Conservation (phyloP, 495 filamentous ascomycete species). For the Corynascus novoguineensis region DNA sequence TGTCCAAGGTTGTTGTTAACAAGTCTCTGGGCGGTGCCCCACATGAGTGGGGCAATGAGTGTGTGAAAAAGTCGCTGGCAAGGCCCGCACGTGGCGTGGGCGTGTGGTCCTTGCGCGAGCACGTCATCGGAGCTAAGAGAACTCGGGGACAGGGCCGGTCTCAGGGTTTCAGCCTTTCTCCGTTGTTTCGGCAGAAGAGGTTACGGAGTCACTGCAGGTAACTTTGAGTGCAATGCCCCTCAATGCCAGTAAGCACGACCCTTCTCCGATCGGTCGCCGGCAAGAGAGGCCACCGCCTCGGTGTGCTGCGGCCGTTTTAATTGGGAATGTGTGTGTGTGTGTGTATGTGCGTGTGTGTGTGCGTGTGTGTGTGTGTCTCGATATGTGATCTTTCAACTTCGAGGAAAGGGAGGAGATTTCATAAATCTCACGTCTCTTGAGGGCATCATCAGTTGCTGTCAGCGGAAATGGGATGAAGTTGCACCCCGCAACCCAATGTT, state of each 20-base stretch:
- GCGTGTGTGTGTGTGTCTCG: too few relatives aligned
- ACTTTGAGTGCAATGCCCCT: neutral
- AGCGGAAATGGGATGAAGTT: neutral
- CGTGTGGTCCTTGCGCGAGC: slow-evolving; percentile 29
- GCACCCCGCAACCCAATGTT: too few relatives aligned
- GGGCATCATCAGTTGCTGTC: neutral
- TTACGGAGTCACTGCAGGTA: too few relatives aligned
- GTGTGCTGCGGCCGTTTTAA: neutral
- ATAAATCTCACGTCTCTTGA: too few relatives aligned
- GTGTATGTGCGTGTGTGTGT: neutral
- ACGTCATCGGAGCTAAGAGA: slow-evolving; percentile 44
- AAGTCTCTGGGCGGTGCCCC: neutral
- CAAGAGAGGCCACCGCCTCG: neutral
- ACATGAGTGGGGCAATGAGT: neutral
- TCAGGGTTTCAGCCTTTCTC: slow-evolving; percentile 6
- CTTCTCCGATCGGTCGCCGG: slow-evolving; percentile 11
- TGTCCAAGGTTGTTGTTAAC: neutral
- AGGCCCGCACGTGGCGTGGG: too few relatives aligned
- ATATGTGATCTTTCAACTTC: too few relatives aligned
- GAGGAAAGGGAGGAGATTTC: too few relatives aligned
- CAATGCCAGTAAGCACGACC: slow-evolving; percentile 1
- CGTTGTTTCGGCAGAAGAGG: too few relatives aligned
- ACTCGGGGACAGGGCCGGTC: slow-evolving; percentile 4
- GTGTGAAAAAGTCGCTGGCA: neutral
- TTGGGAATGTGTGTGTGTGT: neutral